phyloP scores from a whole-genome alignment of 106 monocot species.

The Dendrobium nobile region DNA sequence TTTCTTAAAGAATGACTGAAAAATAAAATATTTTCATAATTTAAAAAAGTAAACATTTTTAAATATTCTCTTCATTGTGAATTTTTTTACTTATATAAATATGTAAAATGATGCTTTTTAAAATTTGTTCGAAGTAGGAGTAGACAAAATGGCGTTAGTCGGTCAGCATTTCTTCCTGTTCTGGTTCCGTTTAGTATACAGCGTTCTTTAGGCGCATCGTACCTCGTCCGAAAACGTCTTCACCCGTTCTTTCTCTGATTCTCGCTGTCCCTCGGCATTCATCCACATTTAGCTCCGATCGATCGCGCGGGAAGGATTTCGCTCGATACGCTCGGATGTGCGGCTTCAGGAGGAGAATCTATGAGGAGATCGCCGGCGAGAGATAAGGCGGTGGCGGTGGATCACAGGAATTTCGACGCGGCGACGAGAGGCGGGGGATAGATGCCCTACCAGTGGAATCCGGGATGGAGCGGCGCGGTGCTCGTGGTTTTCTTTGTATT shows the following conservation, averaged over 20 bases:
- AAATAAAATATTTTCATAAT: too few species aligned
- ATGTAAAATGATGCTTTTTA: too few species aligned
- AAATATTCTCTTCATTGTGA: too few species aligned
- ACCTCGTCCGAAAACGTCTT: neutral
- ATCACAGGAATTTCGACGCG: neutral
- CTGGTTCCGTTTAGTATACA: neutral
- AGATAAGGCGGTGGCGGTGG: neutral
- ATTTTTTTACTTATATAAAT: too few species aligned
- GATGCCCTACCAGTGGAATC: slow-evolving; percentile 6
- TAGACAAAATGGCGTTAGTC: neutral
- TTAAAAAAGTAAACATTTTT: too few species aligned
- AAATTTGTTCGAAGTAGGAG: too few species aligned
- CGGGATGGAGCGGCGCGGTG: slow-evolving; percentile 3
- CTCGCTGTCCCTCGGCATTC: neutral
- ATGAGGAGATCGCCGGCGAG: slow-evolving; percentile 9
- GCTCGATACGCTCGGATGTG: neutral
- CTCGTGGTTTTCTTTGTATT: neutral
- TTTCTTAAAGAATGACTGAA: too few species aligned
- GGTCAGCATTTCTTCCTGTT: neutral
- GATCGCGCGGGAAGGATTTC: slow-evolving; percentile 7
- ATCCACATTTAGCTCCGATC: neutral
- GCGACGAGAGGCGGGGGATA: slow-evolving; percentile 2
- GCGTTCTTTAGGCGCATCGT: neutral
- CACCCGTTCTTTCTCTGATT: neutral
- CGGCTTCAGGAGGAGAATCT: neutral